phyloP scores from a whole-genome alignment of 106 monocot species.

The Dioscorea zingiberensis region DNA sequence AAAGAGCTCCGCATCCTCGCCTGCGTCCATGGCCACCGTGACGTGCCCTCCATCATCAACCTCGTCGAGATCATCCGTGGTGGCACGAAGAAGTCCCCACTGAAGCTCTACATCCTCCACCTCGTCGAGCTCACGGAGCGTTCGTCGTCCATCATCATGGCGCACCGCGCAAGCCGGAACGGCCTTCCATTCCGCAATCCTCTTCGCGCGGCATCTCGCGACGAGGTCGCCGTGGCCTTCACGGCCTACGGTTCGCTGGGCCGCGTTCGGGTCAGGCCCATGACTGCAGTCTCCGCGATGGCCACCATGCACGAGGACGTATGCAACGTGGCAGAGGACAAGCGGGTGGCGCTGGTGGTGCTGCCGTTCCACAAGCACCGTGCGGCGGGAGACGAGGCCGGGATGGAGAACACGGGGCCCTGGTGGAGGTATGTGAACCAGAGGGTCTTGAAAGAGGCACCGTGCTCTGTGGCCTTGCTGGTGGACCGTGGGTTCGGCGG shows the following conservation, averaged over 20 bases:
- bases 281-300: constrained; percentile 37
- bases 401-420: constrained; percentile 40
- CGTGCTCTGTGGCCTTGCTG: constrained; percentile 69
- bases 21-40: constrained; percentile 59
- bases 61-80: constrained; percentile 83
- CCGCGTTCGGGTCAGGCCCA: constrained; percentile 21
- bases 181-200: constrained; percentile 46
- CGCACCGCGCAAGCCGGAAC: constrained; percentile 37
- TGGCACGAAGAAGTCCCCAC: constrained; percentile 21
- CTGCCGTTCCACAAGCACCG: constrained; percentile 48
- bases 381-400: constrained; percentile 6
- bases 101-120: constrained; percentile 43
- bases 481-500: constrained; percentile 62
- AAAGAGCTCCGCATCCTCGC: constrained; percentile 70
- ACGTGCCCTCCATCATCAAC: constrained; percentile 66
- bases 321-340: constrained; percentile 29
- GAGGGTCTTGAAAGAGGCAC: constrained; percentile 44
- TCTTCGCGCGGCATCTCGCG: constrained; percentile 13
- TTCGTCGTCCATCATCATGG: constrained; percentile 35
- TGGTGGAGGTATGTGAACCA: constrained; percentile 59
- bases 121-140: constrained; percentile 53
- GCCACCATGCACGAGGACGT: constrained; percentile 40
- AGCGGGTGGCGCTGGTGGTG: constrained; percentile 20
- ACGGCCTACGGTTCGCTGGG: constrained; percentile 37
- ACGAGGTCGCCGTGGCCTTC: constrained; percentile 30